Base-by-base conservation (phyloP, 2,329 filamentous ascomycete genomes). In the Diaporthe longicolla region DNA sequence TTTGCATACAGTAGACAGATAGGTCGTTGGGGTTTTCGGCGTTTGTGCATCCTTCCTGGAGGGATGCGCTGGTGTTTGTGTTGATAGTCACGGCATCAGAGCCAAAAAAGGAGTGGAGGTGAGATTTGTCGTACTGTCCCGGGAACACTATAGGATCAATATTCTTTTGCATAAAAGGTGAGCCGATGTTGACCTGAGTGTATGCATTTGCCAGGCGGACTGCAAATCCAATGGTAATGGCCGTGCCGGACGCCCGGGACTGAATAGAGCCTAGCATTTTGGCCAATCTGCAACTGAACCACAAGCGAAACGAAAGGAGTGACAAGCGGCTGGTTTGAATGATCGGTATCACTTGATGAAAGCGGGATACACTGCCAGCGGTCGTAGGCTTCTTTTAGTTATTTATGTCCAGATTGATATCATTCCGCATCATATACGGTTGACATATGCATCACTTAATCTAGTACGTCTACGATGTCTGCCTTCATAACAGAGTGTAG, bases 31-130 rank as follows among this genome's bases (percentile, higher is more conserved):
- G 79, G 72, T 80, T 80, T 37, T 80, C 77, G 26, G 77, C 78
- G 3, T 75, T 78, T 17, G 78, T 77, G 66, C 79, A 80, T 9
- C 79, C 78, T 43, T 76, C 74, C 68, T 79, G 78, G 15, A 80
- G 73, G 54, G 80, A 78, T 37, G 80, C 79, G 32, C 79, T 81
- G 26, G 81, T 79, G 45, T 77, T 79, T 15, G 81, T 81, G 76
- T 79, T 75, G 75, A 78, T 74, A 1, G 80, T 83, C n/a, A 81
- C 76, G 35, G 77, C 79, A 59, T 82, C 81, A 52, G 81, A 82
- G 37, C 82, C 82, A 71, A 83, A 83, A 75, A 82, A 82, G 8
- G 80, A 80, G 76, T 83, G 82, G 69, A 83, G 26, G 50, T 83
- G 82, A 17, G 81, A 81, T 76, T 80, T 80, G 68, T 57, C 54